phyloP scores from a whole-genome alignment of 257 asterid genomes.

The Penstemon davidsonii region DNA sequence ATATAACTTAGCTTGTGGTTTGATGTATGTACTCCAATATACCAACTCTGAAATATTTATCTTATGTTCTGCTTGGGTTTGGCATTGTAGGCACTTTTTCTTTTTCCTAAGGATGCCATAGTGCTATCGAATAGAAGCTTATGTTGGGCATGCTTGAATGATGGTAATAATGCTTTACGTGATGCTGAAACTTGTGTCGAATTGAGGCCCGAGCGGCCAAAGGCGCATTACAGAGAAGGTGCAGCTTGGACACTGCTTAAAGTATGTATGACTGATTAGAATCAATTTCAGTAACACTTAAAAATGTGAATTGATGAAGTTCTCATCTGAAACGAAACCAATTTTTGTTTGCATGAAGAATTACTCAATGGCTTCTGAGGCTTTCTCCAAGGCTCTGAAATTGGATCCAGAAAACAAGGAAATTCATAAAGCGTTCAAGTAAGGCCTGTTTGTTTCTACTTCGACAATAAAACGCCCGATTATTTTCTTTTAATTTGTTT shows the following conservation, averaged over 20 bases:
- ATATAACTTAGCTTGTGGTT: not conserved
- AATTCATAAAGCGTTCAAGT: slow-evolving; percentile 15
- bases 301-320: not conserved
- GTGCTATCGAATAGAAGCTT: slow-evolving; percentile 33
- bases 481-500: no score
- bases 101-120: slow-evolving; percentile 18
- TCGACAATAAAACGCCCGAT: no score
- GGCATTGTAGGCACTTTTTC: slow-evolving; percentile 8
- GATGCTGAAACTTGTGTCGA: slow-evolving; percentile 29
- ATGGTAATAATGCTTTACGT: slow-evolving; percentile 21
- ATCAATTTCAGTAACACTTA: not conserved
- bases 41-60: not conserved
- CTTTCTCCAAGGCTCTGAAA: slow-evolving; percentile 28
- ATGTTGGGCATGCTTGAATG: slow-evolving; percentile 27
- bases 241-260: slow-evolving; percentile 28
- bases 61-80: not conserved
- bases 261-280: not conserved
- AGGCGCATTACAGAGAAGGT: slow-evolving; percentile 35
- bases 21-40: not conserved
- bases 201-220: slow-evolving; percentile 30
- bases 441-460: not conserved
- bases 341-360: slow-evolving; percentile 12
- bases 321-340: not conserved
- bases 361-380: slow-evolving; percentile 13
- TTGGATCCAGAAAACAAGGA: slow-evolving; percentile 34